Evolutionary conservation across 2,329 filamentous ascomycete genomes (phyloP).

Genomic region (Fusarium sp.): DNA sequence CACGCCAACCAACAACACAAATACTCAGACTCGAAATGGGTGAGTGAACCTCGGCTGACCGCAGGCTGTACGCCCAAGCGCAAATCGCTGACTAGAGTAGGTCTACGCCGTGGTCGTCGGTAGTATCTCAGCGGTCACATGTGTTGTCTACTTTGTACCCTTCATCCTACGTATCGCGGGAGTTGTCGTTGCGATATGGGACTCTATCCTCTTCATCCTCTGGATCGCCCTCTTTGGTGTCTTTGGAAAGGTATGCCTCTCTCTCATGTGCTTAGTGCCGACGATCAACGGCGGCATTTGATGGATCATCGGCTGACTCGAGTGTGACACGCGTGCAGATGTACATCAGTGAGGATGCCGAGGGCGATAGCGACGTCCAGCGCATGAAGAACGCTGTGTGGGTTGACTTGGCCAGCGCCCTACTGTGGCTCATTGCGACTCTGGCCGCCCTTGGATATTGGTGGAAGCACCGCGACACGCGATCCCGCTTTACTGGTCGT

Average conservation of each 20-base stretch:
- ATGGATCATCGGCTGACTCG: slow-evolving; percentile 20
- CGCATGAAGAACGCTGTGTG: slow-evolving; percentile 91
- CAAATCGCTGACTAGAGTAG: slow-evolving; percentile 50
- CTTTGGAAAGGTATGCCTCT: slow-evolving; percentile 72
- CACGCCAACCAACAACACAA: slow-evolving; percentile 61
- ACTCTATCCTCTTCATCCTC: slow-evolving; percentile 78
- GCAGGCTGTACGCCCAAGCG: background rate
- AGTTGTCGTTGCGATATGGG: slow-evolving; percentile 72
- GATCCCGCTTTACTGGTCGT: slow-evolving; percentile 69
- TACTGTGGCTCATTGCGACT: slow-evolving; percentile 79
- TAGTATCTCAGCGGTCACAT: slow-evolving; percentile 72
- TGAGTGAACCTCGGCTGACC: slow-evolving; percentile 51
- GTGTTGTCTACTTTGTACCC: slow-evolving; percentile 74
- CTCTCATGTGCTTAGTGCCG: background rate
- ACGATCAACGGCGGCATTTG: background rate
- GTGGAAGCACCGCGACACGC: slow-evolving; percentile 64
- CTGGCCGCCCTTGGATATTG: slow-evolving; percentile 69
- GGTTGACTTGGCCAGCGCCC: slow-evolving; percentile 80
- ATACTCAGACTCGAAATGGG: slow-evolving; percentile 76
- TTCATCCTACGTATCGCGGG: slow-evolving; percentile 65
- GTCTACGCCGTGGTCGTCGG: slow-evolving; percentile 80
- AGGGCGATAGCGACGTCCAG: slow-evolving; percentile 72
- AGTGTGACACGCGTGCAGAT: slow-evolving; percentile 54
- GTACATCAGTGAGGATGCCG: slow-evolving; percentile 77
- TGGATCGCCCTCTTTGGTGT: slow-evolving; percentile 87